Evolutionary conservation across 2,329 filamentous ascomycete genomes (phyloP).

Genomic region (Ceratocystis papillata): DNA sequence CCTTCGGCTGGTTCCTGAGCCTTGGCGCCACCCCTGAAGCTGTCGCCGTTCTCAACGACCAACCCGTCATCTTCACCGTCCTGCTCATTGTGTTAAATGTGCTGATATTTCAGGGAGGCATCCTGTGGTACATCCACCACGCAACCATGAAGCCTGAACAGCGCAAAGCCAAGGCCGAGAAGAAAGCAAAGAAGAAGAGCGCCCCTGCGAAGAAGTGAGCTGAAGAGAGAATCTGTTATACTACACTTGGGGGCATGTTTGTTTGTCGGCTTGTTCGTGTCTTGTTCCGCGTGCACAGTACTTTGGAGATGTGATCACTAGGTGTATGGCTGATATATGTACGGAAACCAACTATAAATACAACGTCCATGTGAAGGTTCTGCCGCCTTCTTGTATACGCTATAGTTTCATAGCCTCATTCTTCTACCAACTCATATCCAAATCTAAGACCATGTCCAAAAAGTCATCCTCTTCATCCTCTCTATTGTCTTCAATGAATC

Average conservation of each 20-base stretch:
- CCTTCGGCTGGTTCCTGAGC: slow-evolving; percentile 47
- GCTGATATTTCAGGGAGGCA: slow-evolving; percentile 37
- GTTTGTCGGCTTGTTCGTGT: not conserved
- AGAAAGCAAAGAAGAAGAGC: slow-evolving; percentile 32
- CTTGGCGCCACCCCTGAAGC: slow-evolving; percentile 49
- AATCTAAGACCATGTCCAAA: slow-evolving; percentile 16
- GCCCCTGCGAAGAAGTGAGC: slow-evolving; percentile 17
- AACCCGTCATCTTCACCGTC: slow-evolving; percentile 48
- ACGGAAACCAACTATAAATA: not conserved
- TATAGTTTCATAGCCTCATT: not conserved
- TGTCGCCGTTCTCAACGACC: slow-evolving; percentile 50
- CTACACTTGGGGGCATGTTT: not conserved
- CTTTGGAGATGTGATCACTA: too few species aligned
- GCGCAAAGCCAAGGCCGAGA: slow-evolving; percentile 42
- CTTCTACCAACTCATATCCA: slow-evolving; percentile 7
- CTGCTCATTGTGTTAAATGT: slow-evolving; percentile 45
- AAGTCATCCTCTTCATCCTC: not conserved
- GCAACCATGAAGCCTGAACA: slow-evolving; percentile 52
- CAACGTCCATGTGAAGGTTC: not conserved
- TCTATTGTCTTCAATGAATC: not conserved
- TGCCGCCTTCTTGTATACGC: not conserved
- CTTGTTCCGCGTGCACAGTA: not conserved
- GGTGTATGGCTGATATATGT: too few species aligned
- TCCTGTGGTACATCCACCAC: slow-evolving; percentile 50
- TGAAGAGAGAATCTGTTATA: not conserved